Evolutionary conservation across 352 stramenopile genomes (phyloP).

Genomic region (Pythium grandisporangium): DNA sequence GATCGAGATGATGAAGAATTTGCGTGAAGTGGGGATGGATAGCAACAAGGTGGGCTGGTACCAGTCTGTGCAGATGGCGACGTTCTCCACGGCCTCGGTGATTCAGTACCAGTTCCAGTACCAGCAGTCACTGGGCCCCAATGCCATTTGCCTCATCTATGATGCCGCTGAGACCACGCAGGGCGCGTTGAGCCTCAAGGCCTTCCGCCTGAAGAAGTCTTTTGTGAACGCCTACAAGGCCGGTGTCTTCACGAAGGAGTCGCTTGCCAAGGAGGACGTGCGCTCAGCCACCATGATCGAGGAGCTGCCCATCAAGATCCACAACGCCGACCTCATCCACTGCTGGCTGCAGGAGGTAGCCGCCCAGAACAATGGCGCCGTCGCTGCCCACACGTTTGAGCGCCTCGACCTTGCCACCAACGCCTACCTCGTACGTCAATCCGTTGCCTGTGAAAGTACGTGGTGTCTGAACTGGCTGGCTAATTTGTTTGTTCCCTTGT

Average conservation of each 20-base stretch:
- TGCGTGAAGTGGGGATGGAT: slow-evolving; percentile 97
- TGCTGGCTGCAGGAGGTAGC: slow-evolving; percentile 92
- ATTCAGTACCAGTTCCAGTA: slow-evolving; percentile 96
- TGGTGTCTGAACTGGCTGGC: too few species aligned
- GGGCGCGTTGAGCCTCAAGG: slow-evolving; percentile 92
- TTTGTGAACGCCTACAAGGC: slow-evolving; percentile 91
- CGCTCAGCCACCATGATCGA: slow-evolving; percentile 90
- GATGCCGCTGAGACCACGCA: slow-evolving; percentile 95
- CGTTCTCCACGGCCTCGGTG: slow-evolving; percentile 92
- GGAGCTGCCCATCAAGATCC: slow-evolving; percentile 93
- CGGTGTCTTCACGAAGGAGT: slow-evolving; percentile 76
- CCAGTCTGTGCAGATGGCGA: slow-evolving; percentile 95
- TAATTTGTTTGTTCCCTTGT: slow-evolving; percentile 10
- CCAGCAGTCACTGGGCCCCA: slow-evolving; percentile 94
- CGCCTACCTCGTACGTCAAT: slow-evolving; percentile 79
- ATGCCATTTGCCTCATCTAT: slow-evolving; percentile 97
- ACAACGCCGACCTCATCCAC: slow-evolving; percentile 92
- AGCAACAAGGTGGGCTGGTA: slow-evolving; percentile 99
- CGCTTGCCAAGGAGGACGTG: slow-evolving; percentile 76
- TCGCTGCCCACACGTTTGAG: slow-evolving; percentile 86
- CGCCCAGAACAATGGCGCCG: slow-evolving; percentile 39
- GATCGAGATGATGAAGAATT: slow-evolving; percentile 99
- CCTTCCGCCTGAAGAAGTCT: slow-evolving; percentile 92
- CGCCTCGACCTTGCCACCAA: slow-evolving; percentile 94
- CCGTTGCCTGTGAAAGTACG: too few species aligned